phyloP scores from a whole-genome alignment of 2,329 filamentous ascomycete species.

The Didymella exigua region DNA sequence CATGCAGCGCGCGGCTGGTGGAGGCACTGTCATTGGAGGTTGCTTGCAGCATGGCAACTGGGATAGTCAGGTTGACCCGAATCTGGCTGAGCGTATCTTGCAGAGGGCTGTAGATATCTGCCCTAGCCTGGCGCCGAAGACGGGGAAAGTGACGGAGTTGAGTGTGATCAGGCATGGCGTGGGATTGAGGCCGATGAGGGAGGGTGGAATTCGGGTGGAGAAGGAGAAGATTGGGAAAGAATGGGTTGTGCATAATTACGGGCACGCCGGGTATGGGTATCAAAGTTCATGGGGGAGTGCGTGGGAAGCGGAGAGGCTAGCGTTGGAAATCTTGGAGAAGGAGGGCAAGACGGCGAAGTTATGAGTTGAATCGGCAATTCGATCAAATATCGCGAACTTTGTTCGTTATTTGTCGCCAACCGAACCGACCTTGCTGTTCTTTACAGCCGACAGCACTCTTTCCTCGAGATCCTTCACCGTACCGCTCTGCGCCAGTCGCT shows the following conservation, averaged over 20 bases:
- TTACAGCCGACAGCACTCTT: constrained; percentile 1
- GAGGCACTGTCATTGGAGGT: constrained; percentile 85
- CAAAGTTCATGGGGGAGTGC: constrained; percentile 54
- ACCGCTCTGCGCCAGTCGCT: constrained; percentile 5
- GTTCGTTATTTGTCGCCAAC: constrained; percentile 1
- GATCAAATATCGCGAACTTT: no score
- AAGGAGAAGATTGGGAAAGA: constrained; percentile 67
- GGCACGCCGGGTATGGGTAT: constrained; percentile 79
- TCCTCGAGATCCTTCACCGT: constrained; percentile 9
- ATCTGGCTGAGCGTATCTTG: constrained; percentile 84
- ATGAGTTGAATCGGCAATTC: not conserved
- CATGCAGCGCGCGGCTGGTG: constrained; percentile 77
- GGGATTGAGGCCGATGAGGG: constrained; percentile 76
- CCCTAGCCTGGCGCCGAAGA: constrained; percentile 64
- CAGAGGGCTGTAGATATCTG: constrained; percentile 70
- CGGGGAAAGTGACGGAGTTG: constrained; percentile 71
- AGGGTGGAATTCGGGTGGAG: constrained; percentile 76
- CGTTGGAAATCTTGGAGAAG: constrained; percentile 33
- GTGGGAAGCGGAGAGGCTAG: constrained; percentile 49
- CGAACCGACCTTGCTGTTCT: not conserved
- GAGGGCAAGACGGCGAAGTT: constrained; percentile 17
- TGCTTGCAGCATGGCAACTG: constrained; percentile 80
- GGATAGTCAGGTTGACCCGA: constrained; percentile 79
- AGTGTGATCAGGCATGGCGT: constrained; percentile 82
- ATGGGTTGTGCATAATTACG: constrained; percentile 80